phyloP scores from a whole-genome alignment of 331 rosid genomes.

The Malus hybrid region DNA sequence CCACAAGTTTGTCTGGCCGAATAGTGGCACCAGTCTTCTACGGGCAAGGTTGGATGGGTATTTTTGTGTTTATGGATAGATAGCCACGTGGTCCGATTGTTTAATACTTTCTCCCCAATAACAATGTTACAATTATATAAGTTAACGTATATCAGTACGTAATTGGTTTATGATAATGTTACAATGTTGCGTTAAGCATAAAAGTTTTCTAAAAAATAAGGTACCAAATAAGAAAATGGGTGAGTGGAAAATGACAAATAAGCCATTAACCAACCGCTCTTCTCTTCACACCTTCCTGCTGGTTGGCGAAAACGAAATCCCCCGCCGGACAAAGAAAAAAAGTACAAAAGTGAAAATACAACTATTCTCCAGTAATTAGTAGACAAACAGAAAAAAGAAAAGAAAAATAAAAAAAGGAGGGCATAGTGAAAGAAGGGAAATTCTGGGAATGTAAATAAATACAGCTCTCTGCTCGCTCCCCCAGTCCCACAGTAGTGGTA shows the following conservation, averaged over 20 bases:
- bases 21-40: background rate
- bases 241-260: background rate
- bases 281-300: background rate
- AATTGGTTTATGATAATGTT: fast-evolving
- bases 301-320: slow-evolving; percentile 7
- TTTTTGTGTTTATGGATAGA: too few relatives aligned
- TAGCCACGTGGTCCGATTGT: background rate
- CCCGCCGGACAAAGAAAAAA: background rate
- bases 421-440: background rate
- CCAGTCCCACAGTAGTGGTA: background rate
- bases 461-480: background rate
- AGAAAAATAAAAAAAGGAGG: background rate
- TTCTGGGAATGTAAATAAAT: background rate
- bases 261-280: background rate
- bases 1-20: fast-evolving
- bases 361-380: background rate
- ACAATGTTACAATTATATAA: too few relatives aligned
- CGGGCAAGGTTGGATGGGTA: background rate
- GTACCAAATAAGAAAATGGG: background rate
- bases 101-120: too few relatives aligned
- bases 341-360: background rate
- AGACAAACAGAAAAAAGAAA: background rate
- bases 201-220: background rate
- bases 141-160: background rate
- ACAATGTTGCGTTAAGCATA: fast-evolving